A percentile compares a stretch with the other conserved stretches of the same genome.
Conservation (phyloP, 2,329 filamentous ascomycete species). For the Myotisia sp. region DNA sequence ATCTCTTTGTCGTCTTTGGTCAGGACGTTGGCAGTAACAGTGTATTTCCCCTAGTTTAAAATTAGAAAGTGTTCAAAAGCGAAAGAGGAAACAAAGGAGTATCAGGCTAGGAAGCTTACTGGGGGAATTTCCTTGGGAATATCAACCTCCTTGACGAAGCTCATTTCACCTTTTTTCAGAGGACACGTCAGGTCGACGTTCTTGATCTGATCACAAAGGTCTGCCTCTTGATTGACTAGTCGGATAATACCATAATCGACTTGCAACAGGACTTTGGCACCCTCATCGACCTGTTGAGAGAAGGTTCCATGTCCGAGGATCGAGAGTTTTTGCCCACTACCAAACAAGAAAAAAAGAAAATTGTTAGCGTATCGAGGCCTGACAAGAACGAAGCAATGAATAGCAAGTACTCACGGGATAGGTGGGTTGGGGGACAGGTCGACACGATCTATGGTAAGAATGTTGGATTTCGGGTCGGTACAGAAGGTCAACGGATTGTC, state of each 20-base stretch:
- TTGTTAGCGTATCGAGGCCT: neutral
- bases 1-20: constrained; percentile 58
- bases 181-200: constrained; percentile 86
- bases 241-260: constrained; percentile 94
- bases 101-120: constrained; percentile 55
- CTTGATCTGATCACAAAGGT: constrained; percentile 77
- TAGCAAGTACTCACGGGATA: constrained; percentile 50
- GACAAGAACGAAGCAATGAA: neutral
- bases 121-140: constrained; percentile 78
- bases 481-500: constrained; percentile 78
- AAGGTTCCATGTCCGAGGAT: constrained; percentile 72
- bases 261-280: constrained; percentile 64
- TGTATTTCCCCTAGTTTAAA: constrained; percentile 64
- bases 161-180: constrained; percentile 61
- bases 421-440: constrained; percentile 80
- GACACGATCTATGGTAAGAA: constrained; percentile 63
- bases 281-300: constrained; percentile 55
- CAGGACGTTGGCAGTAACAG: constrained; percentile 72
- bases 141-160: constrained; percentile 65
- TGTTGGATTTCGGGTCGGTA: constrained; percentile 51
- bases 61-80: neutral
- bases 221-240: constrained; percentile 63
- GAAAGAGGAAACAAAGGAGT: neutral
- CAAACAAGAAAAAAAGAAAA: constrained; percentile 1
- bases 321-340: constrained; percentile 57